Evolutionary conservation across 2,329 filamentous ascomycete species (phyloP), one percentile per base, ranked within the genome.

Genomic region (Ceratocystis eucalypticola): DNA sequence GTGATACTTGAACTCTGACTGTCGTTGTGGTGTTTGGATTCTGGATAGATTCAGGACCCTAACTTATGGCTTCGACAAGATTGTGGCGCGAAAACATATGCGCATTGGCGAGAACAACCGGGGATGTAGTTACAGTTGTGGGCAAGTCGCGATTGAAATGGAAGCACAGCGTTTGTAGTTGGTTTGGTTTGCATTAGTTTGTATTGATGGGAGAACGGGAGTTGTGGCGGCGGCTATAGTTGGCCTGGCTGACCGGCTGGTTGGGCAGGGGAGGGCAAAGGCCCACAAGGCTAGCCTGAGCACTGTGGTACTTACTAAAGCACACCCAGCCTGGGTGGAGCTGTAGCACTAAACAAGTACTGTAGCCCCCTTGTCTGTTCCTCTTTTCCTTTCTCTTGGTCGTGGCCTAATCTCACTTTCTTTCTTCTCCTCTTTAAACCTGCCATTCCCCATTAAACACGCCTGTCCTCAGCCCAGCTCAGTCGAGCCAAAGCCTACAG

Each of bases 361-460:
- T 59, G 61, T 41, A 41, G 37, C 41, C 20, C 41, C 44, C 61
- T 50, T 50, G 41, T 25, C 33, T 33, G n/a, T 15, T 45, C 50
- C 17, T 57, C 30, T 41, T 57, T 57, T 65, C 25, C 45, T 33
- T 45, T 33, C 48, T 57, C 61, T 62, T 28, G 20, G 37, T 62
- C 61, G 61, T 63, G 61, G 61, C 61, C 61, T 50, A 63, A 63
- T 63, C 44, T 33, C 30, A 33, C 46, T 30, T 59, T 66, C 65
- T 66, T 66, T 66, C 37, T 61, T 53, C 45, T 62, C 6, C 55
- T 66, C 46, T 30, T 48, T 41, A 33, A 33, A 30, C 57, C 50
- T n/a, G 37, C 25, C 30, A 30, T 61, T 41, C 41, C 53, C 53
- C 22, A 48, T 45, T 61, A 65, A 65, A 65, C 55, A 53, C 50